Conservation (phyloP, 257 asterid genomes). For the Rehmannia glutinosa region DNA sequence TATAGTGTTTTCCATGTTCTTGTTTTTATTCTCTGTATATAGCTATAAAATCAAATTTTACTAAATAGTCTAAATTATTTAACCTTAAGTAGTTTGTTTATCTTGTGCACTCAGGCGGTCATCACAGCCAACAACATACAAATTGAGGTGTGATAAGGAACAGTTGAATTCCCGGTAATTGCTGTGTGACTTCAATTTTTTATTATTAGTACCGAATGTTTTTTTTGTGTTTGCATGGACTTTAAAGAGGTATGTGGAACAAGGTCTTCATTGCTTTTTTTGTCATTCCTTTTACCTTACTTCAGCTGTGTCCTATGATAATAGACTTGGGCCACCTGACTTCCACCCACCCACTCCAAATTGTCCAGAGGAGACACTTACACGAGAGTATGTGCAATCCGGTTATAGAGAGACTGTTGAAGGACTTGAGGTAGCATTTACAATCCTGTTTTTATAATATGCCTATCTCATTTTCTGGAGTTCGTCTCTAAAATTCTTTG, state of each 20-base stretch:
- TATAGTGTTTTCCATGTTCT: background rate
- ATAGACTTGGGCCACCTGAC: conserved; percentile 86
- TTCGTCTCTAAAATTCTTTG: background rate
- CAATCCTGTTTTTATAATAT: background rate
- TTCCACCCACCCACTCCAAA: conserved; percentile 64
- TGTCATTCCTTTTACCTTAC: background rate
- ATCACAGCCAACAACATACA: conserved; percentile 43
- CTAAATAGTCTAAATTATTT: background rate
- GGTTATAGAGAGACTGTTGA: conserved; percentile 80
- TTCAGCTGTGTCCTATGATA: conserved; percentile 11
- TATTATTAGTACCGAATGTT: background rate
- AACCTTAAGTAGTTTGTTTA: conserved; percentile 4
- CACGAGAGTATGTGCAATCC: conserved; percentile 57
- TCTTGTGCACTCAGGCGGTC: conserved; percentile 45
- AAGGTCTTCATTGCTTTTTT: background rate
- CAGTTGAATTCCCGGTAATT: conserved; percentile 35
- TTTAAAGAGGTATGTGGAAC: conserved; percentile 12
- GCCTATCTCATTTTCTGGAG: background rate
- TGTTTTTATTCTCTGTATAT: background rate
- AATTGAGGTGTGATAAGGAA: conserved; percentile 66
- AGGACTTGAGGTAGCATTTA: conserved; percentile 64
- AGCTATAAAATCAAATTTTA: background rate
- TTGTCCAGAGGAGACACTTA: conserved; percentile 83
- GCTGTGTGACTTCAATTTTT: background rate
- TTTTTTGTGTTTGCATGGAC: background rate